Evolutionary conservation across 108 stramenopile species (phyloP), one percentile per base, ranked within the genome.

Genomic region (Cylindrotheca fusiformis): DNA sequence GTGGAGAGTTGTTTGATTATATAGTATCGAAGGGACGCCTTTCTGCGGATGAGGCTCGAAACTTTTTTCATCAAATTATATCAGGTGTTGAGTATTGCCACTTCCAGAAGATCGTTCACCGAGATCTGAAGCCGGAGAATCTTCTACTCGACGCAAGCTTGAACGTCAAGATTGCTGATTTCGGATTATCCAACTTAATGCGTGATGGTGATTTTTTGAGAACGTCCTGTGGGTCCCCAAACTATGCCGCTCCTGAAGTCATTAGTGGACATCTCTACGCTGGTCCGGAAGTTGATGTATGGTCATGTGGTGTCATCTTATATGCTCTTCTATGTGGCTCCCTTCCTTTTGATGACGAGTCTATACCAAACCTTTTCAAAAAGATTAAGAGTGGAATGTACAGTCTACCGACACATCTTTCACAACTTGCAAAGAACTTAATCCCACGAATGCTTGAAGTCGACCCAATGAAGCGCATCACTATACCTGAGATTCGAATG

Each of bases 341-440:
- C 22, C 86, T 99, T 6, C 98, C 98, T 14, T 99, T 99, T 56
- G 98, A 99, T 76, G 98, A 99, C 77, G 99, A 99, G 73, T 93
- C 89, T 46, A 99, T 99, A 64, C 97, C 97, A 10, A 96, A 94
- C 73, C 82, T 99, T 25, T 99, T 99, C 79, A 97, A 97, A 81
- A 99, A 99, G 80, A 99, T 99, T 78, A 98, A 97, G 80, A 85
- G 85, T 52, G 99, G 99, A 54, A 97, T 96, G 94, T 99, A 98
- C 79, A 85, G 87, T 66, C 66, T 98, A 48, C 99, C 99, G 19
- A 85, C 89, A 29, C 96, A 98, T 81, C 76, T 99, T 36, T 89
- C 85, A 44, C 94, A 97, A 60, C 66, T 96, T 55, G 95, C 97
- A 19, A 83, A 95, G 48, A 96, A 98, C 63, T 77, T 99, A 17